Evolutionary conservation across 1,139 yeast species (phyloP), one percentile per base, ranked within the genome.

Genomic region (Yamadazyma songkhlaensis): DNA sequence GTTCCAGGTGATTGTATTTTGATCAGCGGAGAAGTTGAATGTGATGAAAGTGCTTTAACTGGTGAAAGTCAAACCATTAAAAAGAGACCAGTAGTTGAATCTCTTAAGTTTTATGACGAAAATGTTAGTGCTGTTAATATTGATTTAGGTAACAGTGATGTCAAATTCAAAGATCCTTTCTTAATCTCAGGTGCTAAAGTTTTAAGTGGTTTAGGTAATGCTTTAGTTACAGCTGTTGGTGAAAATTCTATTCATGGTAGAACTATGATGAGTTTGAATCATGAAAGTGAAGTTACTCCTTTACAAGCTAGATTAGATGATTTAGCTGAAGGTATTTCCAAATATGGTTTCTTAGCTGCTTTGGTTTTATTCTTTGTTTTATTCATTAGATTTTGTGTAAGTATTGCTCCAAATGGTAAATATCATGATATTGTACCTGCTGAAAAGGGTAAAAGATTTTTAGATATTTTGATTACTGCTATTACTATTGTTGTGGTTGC

Each of bases 401-500:
- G 79, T 42, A 70, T 88, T 31, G 78, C 84, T 9, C 70, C 78
- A 5, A 72, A 71, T 20, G 78, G 79, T 9, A 55, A 50, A 27
- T 70, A 68, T 43, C 57, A 74, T 42, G 54, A 60, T 35, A 42
- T 72, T 9, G 60, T 77, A 0, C 64, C 88, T 3, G 77, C 96
- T 6, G 79, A 82, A 53, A 90, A 89, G 66, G 97, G 96, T 49
- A 81, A 86, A 44, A 75, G 74, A 48, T 89, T 90, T 53, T 72
- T 92, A 66, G 84, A 86, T 53, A 86, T 92, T 42, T 72, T 94
- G 48, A 94, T 92, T 53, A 87, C 95, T 25, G 84, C 97, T 1
- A 84, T 92, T 44, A 89, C 98, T 0, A 79, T 92, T 50, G 81
- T 92, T 29, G 98, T 92, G 13, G 98, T 92, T 37, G 99, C 98